A percentile compares a stretch with the other conserved stretches of the same genome.
Evolutionary conservation across 768 basidiomycete genomes (phyloP).

Genomic region (Russula griseocarnosa): DNA sequence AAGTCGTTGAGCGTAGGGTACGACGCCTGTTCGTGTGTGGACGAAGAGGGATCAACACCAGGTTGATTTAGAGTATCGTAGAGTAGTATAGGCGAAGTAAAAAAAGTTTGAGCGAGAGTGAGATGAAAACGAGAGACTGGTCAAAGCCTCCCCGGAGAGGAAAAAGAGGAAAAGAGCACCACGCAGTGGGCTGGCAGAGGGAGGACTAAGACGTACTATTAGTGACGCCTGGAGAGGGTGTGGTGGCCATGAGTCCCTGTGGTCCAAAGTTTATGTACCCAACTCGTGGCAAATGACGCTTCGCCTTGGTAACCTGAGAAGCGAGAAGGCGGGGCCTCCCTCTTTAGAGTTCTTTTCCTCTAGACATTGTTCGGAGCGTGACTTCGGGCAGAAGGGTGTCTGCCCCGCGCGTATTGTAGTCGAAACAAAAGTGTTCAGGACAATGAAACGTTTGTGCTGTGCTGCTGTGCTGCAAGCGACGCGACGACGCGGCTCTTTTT

Average conservation of each 20-base stretch:
- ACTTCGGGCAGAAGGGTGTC: not conserved
- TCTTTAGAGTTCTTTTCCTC: not conserved
- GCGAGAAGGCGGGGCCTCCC: not conserved
- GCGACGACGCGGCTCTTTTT: not conserved
- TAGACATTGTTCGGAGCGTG: conserved; percentile 15
- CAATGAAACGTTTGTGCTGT: conserved; percentile 1
- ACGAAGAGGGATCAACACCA: conserved; percentile 23
- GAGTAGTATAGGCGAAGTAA: not conserved
- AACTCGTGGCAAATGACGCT: conserved; percentile 12
- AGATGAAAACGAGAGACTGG: conserved; percentile 12
- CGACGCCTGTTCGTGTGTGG: conserved; percentile 8
- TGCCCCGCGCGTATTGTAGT: conserved; percentile 12
- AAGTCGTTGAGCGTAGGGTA: conserved; percentile 1
- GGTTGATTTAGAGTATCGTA: no score
- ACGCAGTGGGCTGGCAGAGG: conserved; percentile 22
- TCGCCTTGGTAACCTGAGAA: conserved; percentile 24
- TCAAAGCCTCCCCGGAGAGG: conserved; percentile 10
- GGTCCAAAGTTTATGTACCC: conserved; percentile 22
- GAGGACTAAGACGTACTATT: not conserved
- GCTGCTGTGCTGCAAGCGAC: conserved; percentile 11
- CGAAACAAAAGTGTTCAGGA: conserved; percentile 17
- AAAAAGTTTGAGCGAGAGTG: not conserved
- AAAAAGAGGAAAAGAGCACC: conserved; percentile 6
- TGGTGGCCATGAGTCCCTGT: conserved; percentile 21
- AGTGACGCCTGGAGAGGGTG: conserved; percentile 17